A percentile compares a stretch with the other conserved stretches of the same genome.
Evolutionary conservation across 352 stramenopile species (phyloP).

Genomic region (Globisporangium carolinianum): DNA sequence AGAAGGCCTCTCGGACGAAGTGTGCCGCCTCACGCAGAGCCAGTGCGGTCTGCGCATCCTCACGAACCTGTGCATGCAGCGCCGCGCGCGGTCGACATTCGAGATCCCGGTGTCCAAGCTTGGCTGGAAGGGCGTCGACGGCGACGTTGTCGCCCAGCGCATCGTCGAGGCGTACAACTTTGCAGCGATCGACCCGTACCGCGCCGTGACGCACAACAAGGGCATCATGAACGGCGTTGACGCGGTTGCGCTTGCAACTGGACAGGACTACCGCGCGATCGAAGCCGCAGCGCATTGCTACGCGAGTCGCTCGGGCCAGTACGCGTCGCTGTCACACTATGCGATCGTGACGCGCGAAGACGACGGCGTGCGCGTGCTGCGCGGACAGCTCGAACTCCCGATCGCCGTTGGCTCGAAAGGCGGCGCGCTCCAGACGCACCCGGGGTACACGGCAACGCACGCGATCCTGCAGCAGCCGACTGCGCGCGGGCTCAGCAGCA

Average conservation of each 20-base stretch:
- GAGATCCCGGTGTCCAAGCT: slow-evolving; percentile 71
- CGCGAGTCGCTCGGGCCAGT: slow-evolving; percentile 67
- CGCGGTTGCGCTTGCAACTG: slow-evolving; percentile 70
- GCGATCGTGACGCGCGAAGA: slow-evolving; percentile 24
- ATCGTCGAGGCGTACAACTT: slow-evolving; percentile 87
- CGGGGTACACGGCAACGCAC: slow-evolving; percentile 69
- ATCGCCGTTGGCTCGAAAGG: slow-evolving; percentile 80
- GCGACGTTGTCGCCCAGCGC: slow-evolving; percentile 57
- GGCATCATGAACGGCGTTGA: slow-evolving; percentile 87
- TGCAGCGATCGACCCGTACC: slow-evolving; percentile 72
- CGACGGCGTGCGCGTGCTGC: slow-evolving; percentile 43
- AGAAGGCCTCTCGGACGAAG: slow-evolving; percentile 70
- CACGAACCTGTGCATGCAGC: slow-evolving; percentile 86
- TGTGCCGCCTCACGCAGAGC: slow-evolving; percentile 56
- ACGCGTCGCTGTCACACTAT: slow-evolving; percentile 77
- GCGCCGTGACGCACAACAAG: slow-evolving; percentile 87
- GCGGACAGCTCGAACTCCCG: slow-evolving; percentile 68
- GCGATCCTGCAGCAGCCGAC: slow-evolving; percentile 69
- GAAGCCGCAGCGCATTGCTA: slow-evolving; percentile 81
- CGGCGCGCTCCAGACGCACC: slow-evolving; percentile 75
- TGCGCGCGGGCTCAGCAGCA: slow-evolving; percentile 50
- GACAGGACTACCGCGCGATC: slow-evolving; percentile 83
- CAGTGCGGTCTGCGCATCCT: slow-evolving; percentile 76
- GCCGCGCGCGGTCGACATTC: slow-evolving; percentile 56
- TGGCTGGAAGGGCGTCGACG: slow-evolving; percentile 75